A percentile compares a stretch with the other conserved stretches of the same genome.
Conservation (phyloP, 1,139 yeast species). For the Meyerozyma smithsonii region DNA sequence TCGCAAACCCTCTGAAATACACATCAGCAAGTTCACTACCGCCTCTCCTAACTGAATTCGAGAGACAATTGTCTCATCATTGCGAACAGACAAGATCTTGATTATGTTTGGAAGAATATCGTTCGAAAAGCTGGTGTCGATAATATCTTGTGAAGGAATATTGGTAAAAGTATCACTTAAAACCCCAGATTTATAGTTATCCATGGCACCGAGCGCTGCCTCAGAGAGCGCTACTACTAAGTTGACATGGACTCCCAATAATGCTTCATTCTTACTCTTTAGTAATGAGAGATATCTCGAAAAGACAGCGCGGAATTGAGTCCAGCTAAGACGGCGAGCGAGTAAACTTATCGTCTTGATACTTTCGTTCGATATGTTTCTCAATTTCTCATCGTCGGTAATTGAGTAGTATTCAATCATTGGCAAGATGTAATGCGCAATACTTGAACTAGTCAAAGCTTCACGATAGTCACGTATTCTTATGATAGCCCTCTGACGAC, state of each 20-base stretch:
- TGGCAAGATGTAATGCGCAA: conserved; percentile 80
- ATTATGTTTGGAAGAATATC: conserved; percentile 63
- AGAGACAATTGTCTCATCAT: conserved; percentile 72
- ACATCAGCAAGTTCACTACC: conserved; percentile 61
- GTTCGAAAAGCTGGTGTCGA: conserved; percentile 50
- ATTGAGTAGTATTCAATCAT: conserved; percentile 74
- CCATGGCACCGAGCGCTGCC: conserved; percentile 33
- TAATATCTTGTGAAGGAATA: conserved; percentile 32
- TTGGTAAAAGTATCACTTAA: conserved; percentile 19
- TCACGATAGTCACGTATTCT: conserved; percentile 41
- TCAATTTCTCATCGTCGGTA: conserved; percentile 53
- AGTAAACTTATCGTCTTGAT: conserved; percentile 58
- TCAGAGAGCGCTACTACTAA: conserved; percentile 61
- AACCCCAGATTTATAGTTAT: conserved; percentile 8
- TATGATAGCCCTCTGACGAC: conserved; percentile 79
- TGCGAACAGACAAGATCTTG: conserved; percentile 54
- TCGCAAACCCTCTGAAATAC: conserved; percentile 55
- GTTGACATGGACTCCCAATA: conserved; percentile 55
- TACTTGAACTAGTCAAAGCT: conserved; percentile 50
- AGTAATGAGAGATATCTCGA: conserved; percentile 64
- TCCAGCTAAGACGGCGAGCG: conserved; percentile 63
- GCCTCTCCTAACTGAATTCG: conserved; percentile 85
- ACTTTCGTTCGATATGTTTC: conserved; percentile 73
- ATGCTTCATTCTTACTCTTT: conserved; percentile 41
- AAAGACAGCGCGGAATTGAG: conserved; percentile 72